phyloP scores from a whole-genome alignment of 108 stramenopile genomes.

The Skeletonema tropicum region DNA sequence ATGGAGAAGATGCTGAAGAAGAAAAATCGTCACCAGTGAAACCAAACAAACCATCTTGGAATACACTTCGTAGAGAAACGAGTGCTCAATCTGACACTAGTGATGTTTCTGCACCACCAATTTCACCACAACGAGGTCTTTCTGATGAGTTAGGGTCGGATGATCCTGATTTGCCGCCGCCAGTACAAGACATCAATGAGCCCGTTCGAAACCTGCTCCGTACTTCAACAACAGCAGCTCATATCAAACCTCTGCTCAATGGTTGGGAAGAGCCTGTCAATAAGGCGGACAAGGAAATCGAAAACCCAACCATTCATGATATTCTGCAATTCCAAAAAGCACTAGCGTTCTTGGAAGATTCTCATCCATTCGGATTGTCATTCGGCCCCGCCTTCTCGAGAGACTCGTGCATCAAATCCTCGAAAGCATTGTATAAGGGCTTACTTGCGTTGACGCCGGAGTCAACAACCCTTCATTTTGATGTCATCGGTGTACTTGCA shows the following conservation, averaged over 20 bases:
- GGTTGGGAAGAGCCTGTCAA: conserved; percentile 79
- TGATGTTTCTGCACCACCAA: neutral
- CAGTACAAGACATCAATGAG: conserved; percentile 29
- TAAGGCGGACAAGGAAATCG: conserved; percentile 55
- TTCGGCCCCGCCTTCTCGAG: conserved; percentile 68
- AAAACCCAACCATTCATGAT: conserved; percentile 55
- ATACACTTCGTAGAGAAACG: conserved; percentile 22
- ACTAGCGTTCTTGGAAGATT: conserved; percentile 64
- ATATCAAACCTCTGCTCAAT: conserved; percentile 63
- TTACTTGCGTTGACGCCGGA: conserved; percentile 49
- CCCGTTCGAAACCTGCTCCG: conserved; percentile 34
- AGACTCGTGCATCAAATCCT: conserved; percentile 65
- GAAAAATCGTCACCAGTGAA: neutral
- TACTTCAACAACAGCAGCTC: conserved; percentile 23
- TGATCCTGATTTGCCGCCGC: neutral
- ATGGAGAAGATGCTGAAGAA: conserved; percentile 2
- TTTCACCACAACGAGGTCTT: neutral
- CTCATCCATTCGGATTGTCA: conserved; percentile 61
- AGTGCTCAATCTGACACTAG: conserved; percentile 3
- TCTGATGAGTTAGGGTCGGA: neutral
- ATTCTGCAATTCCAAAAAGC: conserved; percentile 76
- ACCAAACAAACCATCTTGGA: conserved; percentile 20
- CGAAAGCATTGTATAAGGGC: conserved; percentile 57
- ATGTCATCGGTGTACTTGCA: conserved; percentile 60
- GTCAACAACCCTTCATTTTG: conserved; percentile 57